Evolutionary conservation across 1,139 yeast genomes (phyloP), one percentile per base, ranked within the genome.

Genomic region (Yamadazyma dushanensis): DNA sequence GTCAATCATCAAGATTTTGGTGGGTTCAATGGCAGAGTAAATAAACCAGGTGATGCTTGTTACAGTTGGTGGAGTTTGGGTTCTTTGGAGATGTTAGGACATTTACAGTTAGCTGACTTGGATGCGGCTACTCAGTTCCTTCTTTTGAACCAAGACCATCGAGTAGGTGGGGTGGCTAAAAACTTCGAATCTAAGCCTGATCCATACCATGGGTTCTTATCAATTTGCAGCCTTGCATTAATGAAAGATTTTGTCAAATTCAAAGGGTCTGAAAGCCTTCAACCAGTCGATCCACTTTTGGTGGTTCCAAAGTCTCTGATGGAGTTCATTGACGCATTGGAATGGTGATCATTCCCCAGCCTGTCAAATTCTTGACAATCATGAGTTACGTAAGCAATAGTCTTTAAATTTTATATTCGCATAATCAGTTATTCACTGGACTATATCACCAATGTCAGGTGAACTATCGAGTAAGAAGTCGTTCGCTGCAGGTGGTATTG

Each of bases 1-100:
- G 47, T 70, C 67, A 44, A 70, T 66, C 46, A 46, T 0, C 66
- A 60, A n/a, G 83, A 76, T 46, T 53, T 51, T 21, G 97, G 97
- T 2, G 95, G 95, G 0, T 83, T 88, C 56, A 88, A 89, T 57
- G 98, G 98, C 0, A 68, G 98, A 34, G 79, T 78, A 17, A 88
- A 89, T 55, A 92, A 92, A 56, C 75, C 73, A 35, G 83, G 85
- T 3, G 98, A 92, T 57, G 85, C 96, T 0, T 92, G 98, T 61
- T 92, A 92, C 57, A 77, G 87, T 7, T 92, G 90, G 73, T 92
- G 98, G 98, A 76, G 80, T 32, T 57, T 80, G 8, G 94, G 78
- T 2, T 68, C 88, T 8, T 61, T 89, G 40, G 54, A 56, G 2
- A 44, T 83, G 31, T 57, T 81, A 22, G 54, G 51, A 13, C 34